Evolutionary conservation across 768 basidiomycete species (phyloP).

Genomic region (Harrya chromipes): DNA sequence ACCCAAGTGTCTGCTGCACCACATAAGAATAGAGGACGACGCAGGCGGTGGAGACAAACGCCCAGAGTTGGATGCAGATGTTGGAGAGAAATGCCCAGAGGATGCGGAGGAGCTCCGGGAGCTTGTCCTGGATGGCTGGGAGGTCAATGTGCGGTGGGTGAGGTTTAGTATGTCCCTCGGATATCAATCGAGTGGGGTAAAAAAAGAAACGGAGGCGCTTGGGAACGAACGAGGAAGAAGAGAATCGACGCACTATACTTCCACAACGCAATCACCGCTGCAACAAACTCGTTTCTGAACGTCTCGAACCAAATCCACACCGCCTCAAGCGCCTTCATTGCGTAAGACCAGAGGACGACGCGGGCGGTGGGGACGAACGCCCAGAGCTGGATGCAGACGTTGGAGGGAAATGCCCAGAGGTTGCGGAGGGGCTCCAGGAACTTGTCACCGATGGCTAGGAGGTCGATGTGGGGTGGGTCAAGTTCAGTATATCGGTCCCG

Average conservation of each 20-base stretch:
- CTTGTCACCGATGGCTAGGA: slow-evolving; percentile 11
- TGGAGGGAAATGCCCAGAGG: slow-evolving; percentile 4
- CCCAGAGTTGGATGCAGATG: background rate
- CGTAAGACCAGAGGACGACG: slow-evolving; percentile 6
- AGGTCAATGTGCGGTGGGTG: slow-evolving; percentile 17
- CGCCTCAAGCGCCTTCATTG: slow-evolving; percentile 4
- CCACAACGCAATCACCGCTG: slow-evolving; percentile 6
- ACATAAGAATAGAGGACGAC: slow-evolving; percentile 6
- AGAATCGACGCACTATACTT: slow-evolving; percentile 15
- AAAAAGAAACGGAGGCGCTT: too few relatives aligned
- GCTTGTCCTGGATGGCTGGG: slow-evolving; percentile 9
- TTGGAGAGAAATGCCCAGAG: slow-evolving; percentile 7
- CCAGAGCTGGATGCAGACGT: slow-evolving; percentile 1
- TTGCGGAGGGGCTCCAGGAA: slow-evolving; percentile 12
- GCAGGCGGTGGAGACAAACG: slow-evolving; percentile 1
- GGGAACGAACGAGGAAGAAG: background rate
- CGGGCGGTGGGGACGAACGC: background rate
- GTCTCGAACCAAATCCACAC: slow-evolving; percentile 20
- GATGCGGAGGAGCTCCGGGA: slow-evolving; percentile 12
- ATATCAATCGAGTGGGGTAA: too few relatives aligned
- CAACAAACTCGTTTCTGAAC: slow-evolving; percentile 15
- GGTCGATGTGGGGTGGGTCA: too few relatives aligned
- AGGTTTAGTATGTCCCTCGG: too few relatives aligned
- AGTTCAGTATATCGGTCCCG: too few relatives aligned
- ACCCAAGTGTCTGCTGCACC: too few relatives aligned